A percentile compares a stretch with the other conserved stretches of the same genome.
These are phyloP conservation scores for Wickerhamomyces canadensis DNA, from an alignment of 805 yeast species.

Conservation along the genomic window DNA sequence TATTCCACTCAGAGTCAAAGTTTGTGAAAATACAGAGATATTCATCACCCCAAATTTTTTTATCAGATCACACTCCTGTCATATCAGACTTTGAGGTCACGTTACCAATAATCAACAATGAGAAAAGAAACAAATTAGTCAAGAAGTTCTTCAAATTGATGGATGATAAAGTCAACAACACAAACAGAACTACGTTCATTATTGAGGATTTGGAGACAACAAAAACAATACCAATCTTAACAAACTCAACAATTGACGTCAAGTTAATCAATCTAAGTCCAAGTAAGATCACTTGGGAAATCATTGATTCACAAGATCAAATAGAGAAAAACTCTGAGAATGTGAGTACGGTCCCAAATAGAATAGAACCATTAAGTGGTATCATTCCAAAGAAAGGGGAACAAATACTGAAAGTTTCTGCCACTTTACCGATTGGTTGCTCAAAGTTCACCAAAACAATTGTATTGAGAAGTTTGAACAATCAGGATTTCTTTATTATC, in stretches of 20 bases:
- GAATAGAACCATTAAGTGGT: slow-evolving; percentile 24
- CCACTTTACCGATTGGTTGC: slow-evolving; percentile 25
- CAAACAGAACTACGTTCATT: slow-evolving; percentile 34
- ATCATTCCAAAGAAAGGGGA: slow-evolving; percentile 25
- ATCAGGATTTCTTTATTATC: slow-evolving; percentile 28
- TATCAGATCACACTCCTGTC: slow-evolving; percentile 58
- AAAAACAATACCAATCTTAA: slow-evolving; percentile 20
- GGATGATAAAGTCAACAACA: slow-evolving; percentile 39
- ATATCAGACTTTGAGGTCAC: slow-evolving; percentile 29
- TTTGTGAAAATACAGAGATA: slow-evolving; percentile 24
- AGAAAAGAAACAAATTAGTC: slow-evolving; percentile 29
- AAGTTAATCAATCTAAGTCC: slow-evolving; percentile 32
- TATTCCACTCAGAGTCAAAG: slow-evolving; percentile 33
- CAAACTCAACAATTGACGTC: slow-evolving; percentile 20
- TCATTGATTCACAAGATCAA: slow-evolving; percentile 27
- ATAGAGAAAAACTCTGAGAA: slow-evolving; percentile 16
- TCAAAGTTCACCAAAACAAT: slow-evolving; percentile 18
- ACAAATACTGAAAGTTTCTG: slow-evolving; percentile 16
- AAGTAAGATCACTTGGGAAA: slow-evolving; percentile 32
- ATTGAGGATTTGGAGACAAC: slow-evolving; percentile 31
- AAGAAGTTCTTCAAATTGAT: slow-evolving; percentile 33
- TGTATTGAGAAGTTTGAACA: slow-evolving; percentile 23
- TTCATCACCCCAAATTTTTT: slow-evolving; percentile 18
- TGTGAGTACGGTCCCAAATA: slow-evolving; percentile 11
- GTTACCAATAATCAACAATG: slow-evolving; percentile 32